Conservation (phyloP, 257 asterid genomes). For the Nicotiana undulata region DNA sequence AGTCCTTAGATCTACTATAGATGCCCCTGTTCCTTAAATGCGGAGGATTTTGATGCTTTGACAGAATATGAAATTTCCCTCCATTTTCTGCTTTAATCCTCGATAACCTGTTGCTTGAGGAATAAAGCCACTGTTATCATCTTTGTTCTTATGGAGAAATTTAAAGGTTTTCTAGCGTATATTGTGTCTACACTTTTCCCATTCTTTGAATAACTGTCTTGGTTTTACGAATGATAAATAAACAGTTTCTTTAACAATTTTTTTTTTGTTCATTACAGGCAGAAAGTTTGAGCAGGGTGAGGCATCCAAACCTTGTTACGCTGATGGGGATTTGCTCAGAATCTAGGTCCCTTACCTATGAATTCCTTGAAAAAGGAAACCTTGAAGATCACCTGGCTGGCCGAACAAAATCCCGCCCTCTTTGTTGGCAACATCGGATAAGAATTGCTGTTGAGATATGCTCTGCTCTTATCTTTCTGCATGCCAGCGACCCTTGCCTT, state of each 20-base stretch:
- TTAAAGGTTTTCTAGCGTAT: neutral
- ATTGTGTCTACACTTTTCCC: neutral
- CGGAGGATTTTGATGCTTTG: neutral
- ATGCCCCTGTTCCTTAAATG: neutral
- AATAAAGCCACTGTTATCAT: neutral
- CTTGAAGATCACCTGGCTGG: constrained; percentile 65
- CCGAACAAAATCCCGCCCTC: constrained; percentile 34
- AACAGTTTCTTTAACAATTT: constrained; percentile 7
- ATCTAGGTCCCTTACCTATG: constrained; percentile 79
- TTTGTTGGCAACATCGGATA: constrained; percentile 75
- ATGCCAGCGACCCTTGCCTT: constrained; percentile 28
- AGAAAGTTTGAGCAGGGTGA: constrained; percentile 62
- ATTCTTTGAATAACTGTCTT: neutral
- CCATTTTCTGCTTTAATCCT: neutral
- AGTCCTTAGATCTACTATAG: neutral
- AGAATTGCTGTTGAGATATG: constrained; percentile 65
- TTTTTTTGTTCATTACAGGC: constrained; percentile 33
- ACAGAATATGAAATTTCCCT: neutral
- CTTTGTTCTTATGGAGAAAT: neutral
- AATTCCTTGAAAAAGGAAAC: constrained; percentile 70
- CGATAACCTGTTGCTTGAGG: neutral
- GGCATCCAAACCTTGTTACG: constrained; percentile 86
- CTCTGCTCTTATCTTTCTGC: constrained; percentile 65
- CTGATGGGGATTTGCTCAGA: constrained; percentile 77
- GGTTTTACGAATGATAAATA: neutral